Percentiles rank a stretch among this genome's conserved stretches.
These are phyloP conservation scores for Neolentinus lepideus DNA, from an alignment of 1,284 basidiomycete species.

Conservation along the genomic window DNA sequence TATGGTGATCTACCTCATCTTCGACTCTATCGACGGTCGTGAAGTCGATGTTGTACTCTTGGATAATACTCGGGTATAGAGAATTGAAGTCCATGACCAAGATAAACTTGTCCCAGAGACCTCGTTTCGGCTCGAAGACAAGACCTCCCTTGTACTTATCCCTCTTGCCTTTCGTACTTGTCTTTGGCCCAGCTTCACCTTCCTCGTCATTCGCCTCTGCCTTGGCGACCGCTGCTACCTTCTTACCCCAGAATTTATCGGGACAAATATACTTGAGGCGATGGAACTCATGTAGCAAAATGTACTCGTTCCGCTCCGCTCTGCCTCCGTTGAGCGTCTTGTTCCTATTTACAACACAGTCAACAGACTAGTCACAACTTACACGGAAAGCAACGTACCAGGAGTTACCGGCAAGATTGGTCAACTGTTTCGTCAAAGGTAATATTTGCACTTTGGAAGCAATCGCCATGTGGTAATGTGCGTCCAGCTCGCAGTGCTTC, in stretches of 20 bases:
- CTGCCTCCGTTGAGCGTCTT: slow-evolving; percentile 93
- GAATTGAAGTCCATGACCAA: slow-evolving; percentile 99
- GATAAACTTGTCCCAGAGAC: slow-evolving; percentile 95
- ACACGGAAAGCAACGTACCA: slow-evolving; percentile 53
- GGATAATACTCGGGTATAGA: slow-evolving; percentile 98
- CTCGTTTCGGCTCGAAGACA: slow-evolving; percentile 95
- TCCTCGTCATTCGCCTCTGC: slow-evolving; percentile 61
- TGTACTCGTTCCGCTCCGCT: slow-evolving; percentile 98
- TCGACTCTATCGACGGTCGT: slow-evolving; percentile 84
- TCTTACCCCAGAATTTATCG: slow-evolving; percentile 87
- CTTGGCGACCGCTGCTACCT: slow-evolving; percentile 47
- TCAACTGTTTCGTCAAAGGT: slow-evolving; percentile 88
- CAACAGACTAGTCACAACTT: neutral
- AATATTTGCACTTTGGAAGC: slow-evolving; percentile 86
- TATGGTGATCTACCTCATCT: slow-evolving; percentile 44
- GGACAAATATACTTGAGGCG: slow-evolving; percentile 94
- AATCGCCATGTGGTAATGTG: slow-evolving; percentile 95
- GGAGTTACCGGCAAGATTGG: slow-evolving; percentile 95
- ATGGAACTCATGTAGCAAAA: slow-evolving; percentile 97
- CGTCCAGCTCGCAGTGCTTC: slow-evolving; percentile 88
- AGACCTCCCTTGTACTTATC: slow-evolving; percentile 99
- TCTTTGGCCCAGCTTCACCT: slow-evolving; percentile 39
- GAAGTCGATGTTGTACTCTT: slow-evolving; percentile 99
- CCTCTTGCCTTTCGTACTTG: slow-evolving; percentile 58
- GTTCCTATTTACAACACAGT: slow-evolving; percentile 51